phyloP scores from a whole-genome alignment of 441 rosid genomes.

The Geranium incanum region DNA sequence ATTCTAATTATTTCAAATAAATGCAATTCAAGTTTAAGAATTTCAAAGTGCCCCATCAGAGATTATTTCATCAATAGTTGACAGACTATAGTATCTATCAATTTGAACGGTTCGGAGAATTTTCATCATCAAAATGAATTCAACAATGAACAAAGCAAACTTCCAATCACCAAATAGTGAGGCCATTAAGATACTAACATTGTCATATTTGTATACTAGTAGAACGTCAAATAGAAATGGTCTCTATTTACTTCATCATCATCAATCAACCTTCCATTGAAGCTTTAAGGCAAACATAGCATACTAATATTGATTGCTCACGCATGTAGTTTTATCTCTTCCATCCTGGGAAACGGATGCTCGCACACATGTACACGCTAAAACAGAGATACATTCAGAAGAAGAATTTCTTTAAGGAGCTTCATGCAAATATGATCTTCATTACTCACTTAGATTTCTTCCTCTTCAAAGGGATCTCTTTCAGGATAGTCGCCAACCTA shows the following conservation, averaged over 20 bases:
- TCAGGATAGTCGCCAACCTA: slow-evolving; percentile 67
- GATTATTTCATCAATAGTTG: no score
- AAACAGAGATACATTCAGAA: not conserved
- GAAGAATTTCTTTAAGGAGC: not conserved
- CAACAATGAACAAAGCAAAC: not conserved
- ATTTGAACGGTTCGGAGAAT: not conserved
- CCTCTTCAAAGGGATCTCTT: slow-evolving; percentile 54
- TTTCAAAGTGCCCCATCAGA: no score
- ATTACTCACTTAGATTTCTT: slow-evolving; percentile 39
- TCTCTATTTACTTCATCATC: not conserved
- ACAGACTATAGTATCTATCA: no score
- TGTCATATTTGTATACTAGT: not conserved
- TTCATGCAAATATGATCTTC: slow-evolving; percentile 5
- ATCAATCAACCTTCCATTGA: not conserved
- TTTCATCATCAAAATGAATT: not conserved
- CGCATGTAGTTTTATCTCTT: not conserved
- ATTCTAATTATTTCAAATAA: no score
- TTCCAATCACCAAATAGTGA: not conserved
- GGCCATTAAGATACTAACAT: no score
- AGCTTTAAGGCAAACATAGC: not conserved
- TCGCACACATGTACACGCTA: not conserved
- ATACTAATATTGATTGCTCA: not conserved
- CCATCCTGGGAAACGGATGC: not conserved
- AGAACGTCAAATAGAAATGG: not conserved
- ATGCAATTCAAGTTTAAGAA: no score